These are phyloP conservation scores for Fusarium sp. DNA, from an alignment of 2,329 filamentous ascomycete genomes.

Conservation along the genomic window DNA sequence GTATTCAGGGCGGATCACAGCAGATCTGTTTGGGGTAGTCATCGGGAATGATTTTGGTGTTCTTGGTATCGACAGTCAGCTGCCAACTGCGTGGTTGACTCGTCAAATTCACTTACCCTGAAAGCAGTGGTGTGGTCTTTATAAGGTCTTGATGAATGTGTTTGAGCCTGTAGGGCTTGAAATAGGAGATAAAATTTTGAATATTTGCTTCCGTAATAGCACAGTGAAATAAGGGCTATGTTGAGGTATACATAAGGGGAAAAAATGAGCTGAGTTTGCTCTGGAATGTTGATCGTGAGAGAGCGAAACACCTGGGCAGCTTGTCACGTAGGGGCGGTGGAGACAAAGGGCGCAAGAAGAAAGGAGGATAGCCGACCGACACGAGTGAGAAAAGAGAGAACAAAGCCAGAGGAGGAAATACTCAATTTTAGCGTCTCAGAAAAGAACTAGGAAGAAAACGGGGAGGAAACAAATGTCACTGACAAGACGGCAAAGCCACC, in stretches of 20 bases:
- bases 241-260: neutral
- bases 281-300: slow-evolving; percentile 13
- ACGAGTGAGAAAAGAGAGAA: slow-evolving; percentile 36
- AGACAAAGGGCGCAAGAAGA: slow-evolving; percentile 11
- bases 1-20: slow-evolving; percentile 21
- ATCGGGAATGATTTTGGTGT: slow-evolving; percentile 6
- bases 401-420: slow-evolving; percentile 16
- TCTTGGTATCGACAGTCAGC: neutral
- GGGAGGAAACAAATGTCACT: neutral
- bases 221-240: slow-evolving; percentile 9
- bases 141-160: neutral
- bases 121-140: neutral
- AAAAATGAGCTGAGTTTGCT: neutral
- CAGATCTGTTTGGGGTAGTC: slow-evolving; percentile 20
- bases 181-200: neutral
- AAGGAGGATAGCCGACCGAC: neutral
- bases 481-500: neutral
- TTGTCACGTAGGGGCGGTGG: slow-evolving; percentile 23
- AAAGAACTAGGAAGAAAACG: neutral
- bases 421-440: slow-evolving; percentile 11
- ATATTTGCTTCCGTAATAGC: neutral
- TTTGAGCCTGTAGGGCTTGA: neutral
- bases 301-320: slow-evolving; percentile 22
- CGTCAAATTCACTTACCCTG: neutral
- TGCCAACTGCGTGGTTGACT: neutral